Conservation (phyloP, 306 rosid genomes). For the Echinosophora koreensis region DNA sequence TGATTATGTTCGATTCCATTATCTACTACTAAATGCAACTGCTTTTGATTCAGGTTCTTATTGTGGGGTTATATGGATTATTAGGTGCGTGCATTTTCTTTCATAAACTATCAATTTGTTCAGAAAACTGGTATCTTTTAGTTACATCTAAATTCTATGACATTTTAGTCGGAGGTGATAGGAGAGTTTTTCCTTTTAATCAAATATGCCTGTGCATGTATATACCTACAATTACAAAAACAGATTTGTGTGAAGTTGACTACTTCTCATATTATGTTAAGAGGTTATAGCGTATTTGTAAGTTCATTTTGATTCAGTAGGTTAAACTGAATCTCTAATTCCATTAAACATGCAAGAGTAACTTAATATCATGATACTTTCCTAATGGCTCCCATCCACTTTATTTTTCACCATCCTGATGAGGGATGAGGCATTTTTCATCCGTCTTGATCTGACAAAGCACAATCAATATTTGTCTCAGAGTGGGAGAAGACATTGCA, state of each 20-base stretch:
- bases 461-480: slow-evolving; percentile 50
- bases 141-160: background rate
- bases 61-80: slow-evolving; percentile 68
- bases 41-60: slow-evolving; percentile 71
- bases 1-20: slow-evolving; percentile 36
- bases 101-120: slow-evolving; percentile 23
- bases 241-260: slow-evolving; percentile 32
- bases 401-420: slow-evolving; percentile 27
- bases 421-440: slow-evolving; percentile 10
- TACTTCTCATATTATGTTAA: background rate
- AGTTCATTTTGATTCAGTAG: slow-evolving; percentile 38
- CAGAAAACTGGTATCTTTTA: slow-evolving; percentile 2
- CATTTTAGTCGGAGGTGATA: background rate
- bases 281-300: slow-evolving; percentile 27
- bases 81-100: slow-evolving; percentile 62
- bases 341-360: background rate
- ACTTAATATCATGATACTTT: background rate
- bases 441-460: slow-evolving; percentile 45
- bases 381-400: slow-evolving; percentile 25
- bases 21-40: slow-evolving; percentile 44
- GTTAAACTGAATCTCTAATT: slow-evolving; percentile 13
- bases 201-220: slow-evolving; percentile 12
- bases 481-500: slow-evolving; percentile 97
- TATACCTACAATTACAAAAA: background rate
- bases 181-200: slow-evolving; percentile 14